Conservation (phyloP, 495 filamentous ascomycete genomes). For the Elaphomyces granulatus region DNA sequence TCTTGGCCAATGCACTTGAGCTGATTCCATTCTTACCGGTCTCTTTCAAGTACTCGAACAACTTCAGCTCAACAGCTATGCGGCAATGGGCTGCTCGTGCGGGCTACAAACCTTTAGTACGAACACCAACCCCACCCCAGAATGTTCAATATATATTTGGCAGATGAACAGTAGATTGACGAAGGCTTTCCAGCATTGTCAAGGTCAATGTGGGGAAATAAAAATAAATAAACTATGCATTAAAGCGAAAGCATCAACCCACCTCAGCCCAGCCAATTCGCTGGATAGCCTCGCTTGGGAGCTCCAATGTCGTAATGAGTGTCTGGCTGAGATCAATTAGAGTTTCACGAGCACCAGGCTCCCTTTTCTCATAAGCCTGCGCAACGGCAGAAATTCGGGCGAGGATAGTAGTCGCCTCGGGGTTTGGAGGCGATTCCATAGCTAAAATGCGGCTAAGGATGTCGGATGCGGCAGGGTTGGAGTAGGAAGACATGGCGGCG, state of each 20-base stretch:
- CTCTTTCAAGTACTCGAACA: constrained; percentile 22
- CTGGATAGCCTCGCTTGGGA: constrained; percentile 24
- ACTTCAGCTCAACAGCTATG: constrained; percentile 19
- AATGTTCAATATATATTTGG: no score
- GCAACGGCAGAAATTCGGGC: no score
- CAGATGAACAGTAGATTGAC: no score
- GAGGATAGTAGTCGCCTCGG: no score
- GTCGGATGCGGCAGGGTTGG: no score
- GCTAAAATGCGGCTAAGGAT: no score
- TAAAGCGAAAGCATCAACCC: neutral
- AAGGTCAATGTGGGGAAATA: neutral
- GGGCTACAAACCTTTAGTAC: constrained; percentile 12
- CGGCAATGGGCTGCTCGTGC: constrained; percentile 24
- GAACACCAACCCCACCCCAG: neutral
- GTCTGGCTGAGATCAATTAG: constrained; percentile 22
- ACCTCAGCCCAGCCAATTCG: constrained; percentile 32
- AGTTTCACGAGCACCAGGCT: constrained; percentile 20
- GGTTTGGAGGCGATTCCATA: no score
- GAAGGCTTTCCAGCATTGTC: neutral
- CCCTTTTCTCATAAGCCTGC: constrained; percentile 16
- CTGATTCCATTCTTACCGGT: constrained; percentile 13
- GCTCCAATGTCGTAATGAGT: constrained; percentile 17
- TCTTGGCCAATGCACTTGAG: constrained; percentile 12
- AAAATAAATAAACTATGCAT: no score
- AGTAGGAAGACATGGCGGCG: no score